These are phyloP conservation scores for Fusarium sp. DNA, from an alignment of 2,329 filamentous ascomycete genomes.

Conservation along the genomic window DNA sequence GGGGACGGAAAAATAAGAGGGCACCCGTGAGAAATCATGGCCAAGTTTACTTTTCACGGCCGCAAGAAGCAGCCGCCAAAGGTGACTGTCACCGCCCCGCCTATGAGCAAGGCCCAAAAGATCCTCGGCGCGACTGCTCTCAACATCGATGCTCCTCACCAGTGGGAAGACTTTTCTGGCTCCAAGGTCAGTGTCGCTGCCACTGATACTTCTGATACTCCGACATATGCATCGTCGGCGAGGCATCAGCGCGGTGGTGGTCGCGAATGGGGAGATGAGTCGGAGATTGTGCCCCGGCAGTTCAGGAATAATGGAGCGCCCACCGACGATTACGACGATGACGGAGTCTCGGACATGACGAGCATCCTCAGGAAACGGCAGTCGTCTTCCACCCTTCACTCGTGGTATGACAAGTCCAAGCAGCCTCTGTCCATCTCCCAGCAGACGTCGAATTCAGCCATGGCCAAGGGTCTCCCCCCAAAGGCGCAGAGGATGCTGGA, in stretches of 20 bases:
- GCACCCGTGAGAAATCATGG: constrained; percentile 35
- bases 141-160: constrained; percentile 38
- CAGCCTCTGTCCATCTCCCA: constrained; percentile 68
- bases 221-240: constrained; percentile 23
- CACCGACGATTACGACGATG: constrained; percentile 41
- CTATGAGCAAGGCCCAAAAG: constrained; percentile 45
- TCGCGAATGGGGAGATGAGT: constrained; percentile 44
- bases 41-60: constrained; percentile 44
- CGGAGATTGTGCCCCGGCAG: constrained; percentile 42
- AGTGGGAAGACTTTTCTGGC: constrained; percentile 37
- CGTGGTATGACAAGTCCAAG: constrained; percentile 68
- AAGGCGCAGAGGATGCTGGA: constrained; percentile 62
- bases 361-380: constrained; percentile 59
- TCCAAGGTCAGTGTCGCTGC: constrained; percentile 38
- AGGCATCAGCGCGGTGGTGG: constrained; percentile 22
- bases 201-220: constrained; percentile 21
- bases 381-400: constrained; percentile 67
- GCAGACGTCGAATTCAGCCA: constrained; percentile 69
- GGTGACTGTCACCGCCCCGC: constrained; percentile 43
- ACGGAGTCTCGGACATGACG: constrained; percentile 55
- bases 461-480: constrained; percentile 65
- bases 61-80: constrained; percentile 46
- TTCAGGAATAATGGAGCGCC: constrained; percentile 29
- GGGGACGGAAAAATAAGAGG: constrained; percentile 21
- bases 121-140: constrained; percentile 43